phyloP scores from a whole-genome alignment of 2,329 filamentous ascomycete species.

The Arthrobotrys entomopaga region DNA sequence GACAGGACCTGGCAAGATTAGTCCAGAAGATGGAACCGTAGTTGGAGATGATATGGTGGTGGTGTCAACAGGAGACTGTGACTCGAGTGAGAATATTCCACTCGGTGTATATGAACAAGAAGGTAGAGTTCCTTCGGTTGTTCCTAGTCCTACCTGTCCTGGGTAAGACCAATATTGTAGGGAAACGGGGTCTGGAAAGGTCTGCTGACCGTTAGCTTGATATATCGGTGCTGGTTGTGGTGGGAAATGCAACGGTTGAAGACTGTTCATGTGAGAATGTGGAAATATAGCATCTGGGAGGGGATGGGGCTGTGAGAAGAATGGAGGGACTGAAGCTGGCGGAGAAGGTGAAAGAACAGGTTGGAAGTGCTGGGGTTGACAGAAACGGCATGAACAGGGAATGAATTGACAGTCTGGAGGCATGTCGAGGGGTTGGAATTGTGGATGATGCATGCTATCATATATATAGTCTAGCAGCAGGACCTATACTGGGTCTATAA shows the following conservation, averaged over 20 bases:
- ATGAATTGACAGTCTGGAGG: slow-evolving; percentile 7
- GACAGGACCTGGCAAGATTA: slow-evolving; percentile 7
- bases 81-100: neutral
- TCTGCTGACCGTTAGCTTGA: slow-evolving; percentile 24
- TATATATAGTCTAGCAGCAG: neutral
- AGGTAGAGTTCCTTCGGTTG: neutral
- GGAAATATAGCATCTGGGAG: slow-evolving; percentile 6
- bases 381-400: slow-evolving; percentile 28
- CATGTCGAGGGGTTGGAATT: neutral
- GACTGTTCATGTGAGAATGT: neutral
- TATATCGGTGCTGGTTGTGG: neutral
- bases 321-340: neutral
- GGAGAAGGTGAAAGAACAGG: neutral
- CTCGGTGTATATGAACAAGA: slow-evolving; percentile 11
- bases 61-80: neutral
- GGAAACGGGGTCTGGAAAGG: slow-evolving; percentile 13
- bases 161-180: slow-evolving; percentile 14
- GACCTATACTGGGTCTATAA: too few species aligned
- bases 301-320: slow-evolving; percentile 15
- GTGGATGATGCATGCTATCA: slow-evolving; percentile 12
- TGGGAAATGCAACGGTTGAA: neutral
- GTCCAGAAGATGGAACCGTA: neutral
- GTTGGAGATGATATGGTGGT: neutral
- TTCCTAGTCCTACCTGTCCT: neutral
- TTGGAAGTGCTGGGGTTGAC: slow-evolving; percentile 8